These are phyloP conservation scores for Sanghuangporus sanghuang DNA, from an alignment of 1,284 basidiomycete species.

Conservation along the genomic window DNA sequence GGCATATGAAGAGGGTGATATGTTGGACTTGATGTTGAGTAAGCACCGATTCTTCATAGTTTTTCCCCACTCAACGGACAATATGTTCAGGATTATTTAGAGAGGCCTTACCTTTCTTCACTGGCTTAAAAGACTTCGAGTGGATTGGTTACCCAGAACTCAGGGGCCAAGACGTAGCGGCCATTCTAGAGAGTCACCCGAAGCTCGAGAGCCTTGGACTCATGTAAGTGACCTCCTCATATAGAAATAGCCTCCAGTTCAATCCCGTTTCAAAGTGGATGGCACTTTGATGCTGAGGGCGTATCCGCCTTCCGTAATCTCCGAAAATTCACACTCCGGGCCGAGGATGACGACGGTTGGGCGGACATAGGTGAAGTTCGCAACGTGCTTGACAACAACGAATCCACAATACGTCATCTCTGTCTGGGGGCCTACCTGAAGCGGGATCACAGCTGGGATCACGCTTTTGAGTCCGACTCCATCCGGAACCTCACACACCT, in stretches of 20 bases:
- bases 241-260: background rate
- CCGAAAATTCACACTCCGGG: constrained; percentile 57
- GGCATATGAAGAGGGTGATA: constrained; percentile 61
- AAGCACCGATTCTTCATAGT: constrained; percentile 22
- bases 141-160: constrained; percentile 70
- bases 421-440: constrained; percentile 60
- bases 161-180: constrained; percentile 54
- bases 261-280: constrained; percentile 35
- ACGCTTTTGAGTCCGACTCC: constrained; percentile 52
- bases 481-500: constrained; percentile 61
- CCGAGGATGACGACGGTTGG: constrained; percentile 64
- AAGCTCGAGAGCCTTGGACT: constrained; percentile 51
- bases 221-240: constrained; percentile 34
- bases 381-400: constrained; percentile 54
- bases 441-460: constrained; percentile 59
- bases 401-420: constrained; percentile 51
- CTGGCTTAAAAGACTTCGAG: constrained; percentile 53
- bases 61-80: background rate
- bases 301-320: constrained; percentile 55
- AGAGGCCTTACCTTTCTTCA: constrained; percentile 55
- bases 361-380: constrained; percentile 66
- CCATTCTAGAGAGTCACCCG: constrained; percentile 46
- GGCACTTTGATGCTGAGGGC: constrained; percentile 66
- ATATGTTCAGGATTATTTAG: constrained; percentile 45
- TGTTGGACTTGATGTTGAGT: constrained; percentile 59